Evolutionary conservation across 1,139 yeast genomes (phyloP).

Genomic region (Sugiyamaella pinicola): DNA sequence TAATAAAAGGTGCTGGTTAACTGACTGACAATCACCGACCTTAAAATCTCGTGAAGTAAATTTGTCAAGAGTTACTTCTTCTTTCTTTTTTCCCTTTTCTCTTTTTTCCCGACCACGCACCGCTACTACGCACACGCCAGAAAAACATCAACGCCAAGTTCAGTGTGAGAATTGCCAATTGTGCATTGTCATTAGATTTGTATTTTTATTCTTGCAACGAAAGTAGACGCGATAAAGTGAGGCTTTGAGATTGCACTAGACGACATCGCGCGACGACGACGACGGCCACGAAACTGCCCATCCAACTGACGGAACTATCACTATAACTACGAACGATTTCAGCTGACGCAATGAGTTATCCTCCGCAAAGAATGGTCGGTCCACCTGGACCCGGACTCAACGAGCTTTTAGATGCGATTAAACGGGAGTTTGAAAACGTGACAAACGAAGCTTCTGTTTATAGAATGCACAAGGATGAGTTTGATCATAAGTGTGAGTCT

Average conservation of each 20-base stretch:
- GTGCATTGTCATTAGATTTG: constrained; percentile 1
- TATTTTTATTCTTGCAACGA: constrained; percentile 3
- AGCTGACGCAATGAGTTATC: constrained; percentile 31
- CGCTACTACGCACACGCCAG: not conserved
- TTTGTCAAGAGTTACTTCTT: constrained; percentile 1
- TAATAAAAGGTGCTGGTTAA: constrained; percentile 12
- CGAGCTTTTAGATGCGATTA: constrained; percentile 88
- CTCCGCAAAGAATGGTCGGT: constrained; percentile 32
- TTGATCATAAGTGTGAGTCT: constrained; percentile 66
- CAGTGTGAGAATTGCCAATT: not conserved
- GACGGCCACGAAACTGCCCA: not conserved
- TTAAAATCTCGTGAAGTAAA: constrained; percentile 18
- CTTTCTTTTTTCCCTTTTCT: constrained; percentile 1
- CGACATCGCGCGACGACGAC: not conserved
- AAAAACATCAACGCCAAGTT: not conserved
- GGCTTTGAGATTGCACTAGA: not conserved
- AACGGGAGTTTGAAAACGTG: constrained; percentile 86
- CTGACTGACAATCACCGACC: constrained; percentile 1
- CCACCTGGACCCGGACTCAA: constrained; percentile 48
- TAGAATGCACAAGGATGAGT: constrained; percentile 91
- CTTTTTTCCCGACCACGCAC: not conserved
- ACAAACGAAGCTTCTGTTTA: constrained; percentile 84
- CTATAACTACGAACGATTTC: too few species aligned
- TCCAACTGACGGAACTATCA: too few species aligned
- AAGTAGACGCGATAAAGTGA: constrained; percentile 10